phyloP scores from a whole-genome alignment of 2,329 filamentous ascomycete genomes.

The Hypoxylon sp. region DNA sequence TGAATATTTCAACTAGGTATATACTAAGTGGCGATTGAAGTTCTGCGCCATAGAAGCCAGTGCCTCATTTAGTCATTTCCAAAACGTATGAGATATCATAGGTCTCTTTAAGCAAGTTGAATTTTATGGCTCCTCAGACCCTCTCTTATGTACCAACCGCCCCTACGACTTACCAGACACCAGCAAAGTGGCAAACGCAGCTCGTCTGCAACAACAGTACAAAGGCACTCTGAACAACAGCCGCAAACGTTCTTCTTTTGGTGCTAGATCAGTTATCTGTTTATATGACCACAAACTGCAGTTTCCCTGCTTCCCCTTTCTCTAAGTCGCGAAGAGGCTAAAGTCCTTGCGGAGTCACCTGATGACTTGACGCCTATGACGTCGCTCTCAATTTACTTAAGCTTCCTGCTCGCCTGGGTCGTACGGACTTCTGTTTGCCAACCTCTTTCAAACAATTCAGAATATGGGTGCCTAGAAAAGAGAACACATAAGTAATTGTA shows the following conservation, averaged over 20 bases:
- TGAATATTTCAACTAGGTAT: too few species aligned
- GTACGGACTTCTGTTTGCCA: conserved; percentile 11
- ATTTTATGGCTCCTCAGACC: background rate
- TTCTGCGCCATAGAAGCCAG: too few species aligned
- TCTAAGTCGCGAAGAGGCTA: conserved; percentile 21
- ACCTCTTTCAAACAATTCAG: conserved; percentile 2
- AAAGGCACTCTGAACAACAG: conserved; percentile 2
- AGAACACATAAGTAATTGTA: conserved; percentile 11
- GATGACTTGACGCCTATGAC: conserved; percentile 39
- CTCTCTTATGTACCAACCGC: background rate
- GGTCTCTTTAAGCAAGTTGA: background rate
- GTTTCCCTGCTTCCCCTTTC: conserved; percentile 7
- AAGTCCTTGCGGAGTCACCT: conserved; percentile 39
- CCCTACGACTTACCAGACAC: background rate
- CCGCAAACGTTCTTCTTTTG: background rate
- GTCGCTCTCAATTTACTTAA: conserved; percentile 31
- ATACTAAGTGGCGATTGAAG: too few species aligned
- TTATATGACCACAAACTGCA: background rate
- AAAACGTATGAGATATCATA: too few species aligned
- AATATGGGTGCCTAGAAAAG: conserved; percentile 29
- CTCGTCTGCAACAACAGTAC: background rate
- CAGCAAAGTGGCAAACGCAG: conserved; percentile 1
- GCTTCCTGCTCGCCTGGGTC: conserved; percentile 4
- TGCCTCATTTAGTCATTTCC: too few species aligned
- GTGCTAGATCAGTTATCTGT: background rate